These are phyloP conservation scores for Metschnikowia sp. DNA, from an alignment of 805 yeast species.

Conservation along the genomic window DNA sequence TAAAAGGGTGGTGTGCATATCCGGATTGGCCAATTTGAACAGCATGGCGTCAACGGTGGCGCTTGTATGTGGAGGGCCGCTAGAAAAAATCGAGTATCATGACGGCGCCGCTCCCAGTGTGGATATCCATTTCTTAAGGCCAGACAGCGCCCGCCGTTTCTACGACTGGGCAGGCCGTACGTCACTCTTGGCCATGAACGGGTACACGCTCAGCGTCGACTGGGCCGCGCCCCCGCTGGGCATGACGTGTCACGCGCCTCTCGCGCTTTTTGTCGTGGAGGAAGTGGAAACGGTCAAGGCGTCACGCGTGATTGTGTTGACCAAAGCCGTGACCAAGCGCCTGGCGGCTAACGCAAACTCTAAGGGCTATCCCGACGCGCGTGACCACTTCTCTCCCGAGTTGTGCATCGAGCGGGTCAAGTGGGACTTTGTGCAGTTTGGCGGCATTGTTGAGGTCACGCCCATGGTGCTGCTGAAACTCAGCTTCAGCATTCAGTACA, in stretches of 20 bases:
- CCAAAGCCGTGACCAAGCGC: constrained; percentile 16
- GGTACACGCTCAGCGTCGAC: constrained; percentile 42
- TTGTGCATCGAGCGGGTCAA: constrained; percentile 45
- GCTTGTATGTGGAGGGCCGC: constrained; percentile 66
- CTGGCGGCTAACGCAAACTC: neutral
- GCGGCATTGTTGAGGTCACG: constrained; percentile 56
- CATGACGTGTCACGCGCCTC: constrained; percentile 16
- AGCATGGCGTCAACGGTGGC: constrained; percentile 50
- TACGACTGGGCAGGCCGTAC: constrained; percentile 45
- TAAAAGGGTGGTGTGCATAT: constrained; percentile 29
- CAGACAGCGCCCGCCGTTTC: constrained; percentile 54
- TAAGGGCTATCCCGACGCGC: constrained; percentile 42
- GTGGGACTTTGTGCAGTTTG: constrained; percentile 53
- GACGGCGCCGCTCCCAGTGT: constrained; percentile 21
- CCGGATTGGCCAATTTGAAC: constrained; percentile 38
- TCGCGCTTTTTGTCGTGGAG: constrained; percentile 22
- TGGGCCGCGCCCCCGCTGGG: constrained; percentile 37
- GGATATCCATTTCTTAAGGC: constrained; percentile 51
- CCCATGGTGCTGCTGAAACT: constrained; percentile 67
- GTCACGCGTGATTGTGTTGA: constrained; percentile 50
- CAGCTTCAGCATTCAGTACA: constrained; percentile 58
- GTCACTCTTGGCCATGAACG: constrained; percentile 59
- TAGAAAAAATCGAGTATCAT: constrained; percentile 46
- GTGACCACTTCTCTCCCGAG: constrained; percentile 36
- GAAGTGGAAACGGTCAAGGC: constrained; percentile 46